Evolutionary conservation across 176 grass and related monocot genomes (phyloP).

Genomic region (Bolboschoenus planiculmis): DNA sequence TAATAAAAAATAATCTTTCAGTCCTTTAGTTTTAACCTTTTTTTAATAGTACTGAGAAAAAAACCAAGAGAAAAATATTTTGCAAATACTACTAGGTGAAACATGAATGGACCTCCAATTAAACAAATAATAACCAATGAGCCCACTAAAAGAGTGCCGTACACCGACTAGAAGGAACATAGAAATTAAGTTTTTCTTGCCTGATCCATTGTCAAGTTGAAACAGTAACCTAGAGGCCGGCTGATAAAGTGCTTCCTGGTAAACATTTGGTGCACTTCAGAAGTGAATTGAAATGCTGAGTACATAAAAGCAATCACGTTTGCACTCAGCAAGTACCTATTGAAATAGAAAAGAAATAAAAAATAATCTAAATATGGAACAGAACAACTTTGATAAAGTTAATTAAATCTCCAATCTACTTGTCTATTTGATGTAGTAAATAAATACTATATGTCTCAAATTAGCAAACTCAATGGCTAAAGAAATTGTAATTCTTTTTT

Average conservation of each 20-base stretch:
- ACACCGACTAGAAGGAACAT: background rate
- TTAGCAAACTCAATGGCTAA: background rate
- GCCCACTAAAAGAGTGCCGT: background rate
- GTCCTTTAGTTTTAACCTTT: background rate
- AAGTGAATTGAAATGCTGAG: slow-evolving; percentile 54
- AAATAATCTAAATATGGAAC: background rate
- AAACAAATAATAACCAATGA: background rate
- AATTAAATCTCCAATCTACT: background rate
- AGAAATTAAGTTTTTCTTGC: slow-evolving; percentile 29
- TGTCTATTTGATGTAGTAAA: background rate
- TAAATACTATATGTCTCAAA: background rate
- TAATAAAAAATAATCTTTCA: background rate
- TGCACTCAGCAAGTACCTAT: slow-evolving; percentile 53
- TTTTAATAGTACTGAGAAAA: background rate
- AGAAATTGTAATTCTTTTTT: background rate
- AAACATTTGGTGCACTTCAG: slow-evolving; percentile 36
- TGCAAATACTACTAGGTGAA: background rate
- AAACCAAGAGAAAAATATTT: background rate
- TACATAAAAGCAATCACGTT: slow-evolving; percentile 62
- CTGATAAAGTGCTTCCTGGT: slow-evolving; percentile 31
- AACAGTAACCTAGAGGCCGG: slow-evolving; percentile 32
- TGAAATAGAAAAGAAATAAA: slow-evolving; percentile 12
- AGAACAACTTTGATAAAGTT: background rate
- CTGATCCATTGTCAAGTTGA: slow-evolving; percentile 78
- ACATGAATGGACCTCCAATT: background rate